These are phyloP conservation scores for Trichocomaceae sp. DNA, from an alignment of 2,329 filamentous ascomycete species.

Conservation along the genomic window DNA sequence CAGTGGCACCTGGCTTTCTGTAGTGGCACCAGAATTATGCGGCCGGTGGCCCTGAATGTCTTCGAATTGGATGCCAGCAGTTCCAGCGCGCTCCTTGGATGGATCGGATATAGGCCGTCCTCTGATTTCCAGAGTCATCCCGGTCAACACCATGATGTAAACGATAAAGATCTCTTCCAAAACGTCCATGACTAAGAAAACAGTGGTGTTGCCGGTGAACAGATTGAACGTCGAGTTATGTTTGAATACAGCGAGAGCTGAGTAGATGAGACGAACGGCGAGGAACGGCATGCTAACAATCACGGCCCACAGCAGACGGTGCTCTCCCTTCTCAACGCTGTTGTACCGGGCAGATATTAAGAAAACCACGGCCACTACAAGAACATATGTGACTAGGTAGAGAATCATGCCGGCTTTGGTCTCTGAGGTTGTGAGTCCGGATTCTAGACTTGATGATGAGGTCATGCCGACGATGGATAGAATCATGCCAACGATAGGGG, in stretches of 20 bases:
- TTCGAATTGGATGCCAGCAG: neutral
- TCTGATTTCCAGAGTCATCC: conserved; percentile 15
- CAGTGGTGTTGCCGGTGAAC: conserved; percentile 19
- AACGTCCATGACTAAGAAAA: conserved; percentile 25
- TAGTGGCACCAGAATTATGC: neutral
- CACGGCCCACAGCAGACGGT: conserved; percentile 23
- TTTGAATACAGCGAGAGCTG: conserved; percentile 23
- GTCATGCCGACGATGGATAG: conserved; percentile 42
- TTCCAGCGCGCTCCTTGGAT: neutral
- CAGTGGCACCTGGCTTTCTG: neutral
- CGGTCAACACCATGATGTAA: conserved; percentile 21
- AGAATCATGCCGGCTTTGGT: conserved; percentile 40
- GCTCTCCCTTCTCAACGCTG: conserved; percentile 23
- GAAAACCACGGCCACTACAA: conserved; percentile 30
- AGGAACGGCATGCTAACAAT: conserved; percentile 25
- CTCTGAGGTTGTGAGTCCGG: conserved; percentile 25
- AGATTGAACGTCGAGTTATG: conserved; percentile 21
- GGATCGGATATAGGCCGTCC: neutral
- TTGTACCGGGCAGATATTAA: conserved; percentile 20
- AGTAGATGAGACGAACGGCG: conserved; percentile 26
- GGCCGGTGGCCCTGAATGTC: neutral
- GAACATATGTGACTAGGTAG: conserved; percentile 24
- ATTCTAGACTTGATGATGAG: conserved; percentile 25
- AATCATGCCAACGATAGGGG: conserved; percentile 29
- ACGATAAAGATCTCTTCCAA: conserved; percentile 28